A percentile compares a stretch with the other conserved stretches of the same genome.
Evolutionary conservation across 169 alveolate genomes (phyloP).

Genomic region (Amoebophrya sp.): DNA sequence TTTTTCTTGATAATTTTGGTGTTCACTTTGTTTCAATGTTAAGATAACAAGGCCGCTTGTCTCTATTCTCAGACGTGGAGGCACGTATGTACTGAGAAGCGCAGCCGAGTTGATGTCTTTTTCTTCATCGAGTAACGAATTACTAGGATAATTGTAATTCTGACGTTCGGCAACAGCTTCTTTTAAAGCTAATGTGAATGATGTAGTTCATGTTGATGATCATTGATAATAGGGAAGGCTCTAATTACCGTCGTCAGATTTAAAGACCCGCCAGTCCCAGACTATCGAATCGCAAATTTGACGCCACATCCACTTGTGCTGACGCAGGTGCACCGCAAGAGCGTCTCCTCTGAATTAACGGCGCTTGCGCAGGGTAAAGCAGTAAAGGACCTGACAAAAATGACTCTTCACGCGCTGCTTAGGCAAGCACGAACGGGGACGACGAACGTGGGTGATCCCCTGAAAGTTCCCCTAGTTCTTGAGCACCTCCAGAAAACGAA

Average conservation of each 20-base stretch:
- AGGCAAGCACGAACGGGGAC: neutral
- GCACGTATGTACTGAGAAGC: no score
- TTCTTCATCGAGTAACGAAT: no score
- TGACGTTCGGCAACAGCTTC: no score
- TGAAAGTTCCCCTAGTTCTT: neutral
- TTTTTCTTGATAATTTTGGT: no score
- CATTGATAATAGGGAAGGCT: no score
- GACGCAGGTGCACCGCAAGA: neutral
- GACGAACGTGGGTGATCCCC: neutral
- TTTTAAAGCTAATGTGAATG: no score
- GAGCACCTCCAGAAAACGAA: neutral
- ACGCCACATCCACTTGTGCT: neutral
- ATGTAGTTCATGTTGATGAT: no score
- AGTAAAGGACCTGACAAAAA: neutral
- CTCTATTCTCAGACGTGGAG: no score
- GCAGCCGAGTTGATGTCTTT: no score
- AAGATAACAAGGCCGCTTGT: no score
- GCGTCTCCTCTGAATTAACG: neutral
- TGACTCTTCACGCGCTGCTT: neutral
- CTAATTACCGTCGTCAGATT: neutral
- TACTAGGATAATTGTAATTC: no score
- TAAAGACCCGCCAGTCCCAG: neutral
- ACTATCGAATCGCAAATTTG: conserved; percentile 2
- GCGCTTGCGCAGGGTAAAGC: neutral
- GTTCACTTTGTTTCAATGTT: no score